phyloP scores from a whole-genome alignment of 306 rosid species.

The Malus sieversii region DNA sequence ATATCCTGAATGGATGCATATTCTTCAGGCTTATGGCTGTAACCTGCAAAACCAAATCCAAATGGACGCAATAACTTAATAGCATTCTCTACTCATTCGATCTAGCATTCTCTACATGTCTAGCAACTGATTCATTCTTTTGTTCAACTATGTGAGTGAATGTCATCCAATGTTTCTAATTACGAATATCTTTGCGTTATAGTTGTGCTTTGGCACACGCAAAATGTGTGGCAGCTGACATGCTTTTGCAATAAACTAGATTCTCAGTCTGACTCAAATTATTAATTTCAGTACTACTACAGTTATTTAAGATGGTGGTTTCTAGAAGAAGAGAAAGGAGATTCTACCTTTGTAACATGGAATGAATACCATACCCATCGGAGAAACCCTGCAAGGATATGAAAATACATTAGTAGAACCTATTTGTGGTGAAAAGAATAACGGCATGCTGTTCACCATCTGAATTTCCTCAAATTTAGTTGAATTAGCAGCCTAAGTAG shows the following conservation, averaged over 20 bases:
- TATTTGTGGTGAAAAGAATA: background rate
- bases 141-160: background rate
- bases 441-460: background rate
- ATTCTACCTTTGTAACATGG: slow-evolving; percentile 87
- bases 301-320: background rate
- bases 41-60: slow-evolving; percentile 52
- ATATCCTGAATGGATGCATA: slow-evolving; percentile 57
- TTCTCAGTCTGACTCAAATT: too few relatives aligned
- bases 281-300: background rate
- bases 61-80: background rate
- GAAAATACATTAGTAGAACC: slow-evolving; percentile 7
- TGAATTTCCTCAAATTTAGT: background rate
- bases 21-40: slow-evolving; percentile 97
- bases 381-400: slow-evolving; percentile 59
- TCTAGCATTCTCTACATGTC: background rate
- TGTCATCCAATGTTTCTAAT: background rate
- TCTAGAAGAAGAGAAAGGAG: background rate
- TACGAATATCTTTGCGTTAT: too few relatives aligned
- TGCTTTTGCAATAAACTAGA: too few relatives aligned
- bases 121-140: too few relatives aligned
- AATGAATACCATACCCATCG: slow-evolving; percentile 96
- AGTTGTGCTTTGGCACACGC: too few relatives aligned
- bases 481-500: background rate
- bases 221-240: too few relatives aligned
- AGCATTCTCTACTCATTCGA: background rate